Percentiles rank a stretch among this genome's conserved stretches.
phyloP scores from a whole-genome alignment of 2,329 filamentous ascomycete species.

The Claviceps sp. region DNA sequence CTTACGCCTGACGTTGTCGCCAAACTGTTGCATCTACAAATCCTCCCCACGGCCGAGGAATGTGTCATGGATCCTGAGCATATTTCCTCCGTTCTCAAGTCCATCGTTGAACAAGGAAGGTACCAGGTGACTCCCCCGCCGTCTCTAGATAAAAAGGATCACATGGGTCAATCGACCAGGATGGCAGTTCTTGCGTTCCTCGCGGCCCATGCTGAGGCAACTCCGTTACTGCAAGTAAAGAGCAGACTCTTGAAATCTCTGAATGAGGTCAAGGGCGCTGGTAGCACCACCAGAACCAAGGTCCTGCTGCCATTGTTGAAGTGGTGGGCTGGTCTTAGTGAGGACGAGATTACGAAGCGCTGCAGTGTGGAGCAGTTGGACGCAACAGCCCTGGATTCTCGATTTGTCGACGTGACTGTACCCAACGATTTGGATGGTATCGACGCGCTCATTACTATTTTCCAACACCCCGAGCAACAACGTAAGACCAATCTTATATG shows the following conservation, averaged over 20 bases:
- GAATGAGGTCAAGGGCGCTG: constrained; percentile 59
- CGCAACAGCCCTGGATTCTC: constrained; percentile 26
- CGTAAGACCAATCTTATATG: constrained; percentile 39
- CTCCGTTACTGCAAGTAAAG: constrained; percentile 58
- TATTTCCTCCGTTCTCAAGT: constrained; percentile 46
- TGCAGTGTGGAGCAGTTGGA: constrained; percentile 27
- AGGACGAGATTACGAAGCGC: constrained; percentile 34
- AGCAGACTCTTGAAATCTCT: constrained; percentile 57
- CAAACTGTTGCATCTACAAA: constrained; percentile 48
- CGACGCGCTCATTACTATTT: constrained; percentile 34
- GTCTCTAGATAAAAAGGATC: constrained; percentile 36
- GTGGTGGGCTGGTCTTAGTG: constrained; percentile 48
- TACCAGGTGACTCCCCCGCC: constrained; percentile 19
- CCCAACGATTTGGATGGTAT: constrained; percentile 39
- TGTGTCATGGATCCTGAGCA: constrained; percentile 68
- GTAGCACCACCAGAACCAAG: constrained; percentile 54
- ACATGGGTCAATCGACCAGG: constrained; percentile 47
- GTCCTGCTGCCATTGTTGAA: constrained; percentile 63
- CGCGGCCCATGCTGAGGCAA: constrained; percentile 54
- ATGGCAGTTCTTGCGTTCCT: constrained; percentile 57
- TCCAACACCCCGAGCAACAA: constrained; percentile 27
- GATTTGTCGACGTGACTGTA: constrained; percentile 37
- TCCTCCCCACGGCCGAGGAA: constrained; percentile 73
- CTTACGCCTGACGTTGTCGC: constrained; percentile 43
- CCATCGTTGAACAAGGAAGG: constrained; percentile 26